phyloP scores from a whole-genome alignment of 1,139 yeast species.

The Taphrina betulina region DNA sequence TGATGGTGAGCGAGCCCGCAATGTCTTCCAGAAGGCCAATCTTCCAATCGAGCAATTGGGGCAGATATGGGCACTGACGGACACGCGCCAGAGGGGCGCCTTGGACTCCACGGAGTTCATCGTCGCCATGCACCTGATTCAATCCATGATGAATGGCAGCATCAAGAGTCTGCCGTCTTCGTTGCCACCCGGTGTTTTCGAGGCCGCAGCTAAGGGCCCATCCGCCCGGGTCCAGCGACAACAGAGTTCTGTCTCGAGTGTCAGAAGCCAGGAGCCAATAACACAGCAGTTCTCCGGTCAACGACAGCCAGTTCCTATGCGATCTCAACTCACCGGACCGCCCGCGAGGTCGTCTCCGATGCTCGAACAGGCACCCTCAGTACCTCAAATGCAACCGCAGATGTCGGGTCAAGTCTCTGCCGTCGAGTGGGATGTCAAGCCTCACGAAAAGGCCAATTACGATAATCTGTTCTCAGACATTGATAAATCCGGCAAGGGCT shows the following conservation, averaged over 20 bases:
- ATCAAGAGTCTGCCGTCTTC: constrained; percentile 66
- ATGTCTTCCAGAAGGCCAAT: constrained; percentile 75
- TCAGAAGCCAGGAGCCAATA: constrained; percentile 37
- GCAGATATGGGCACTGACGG: constrained; percentile 70
- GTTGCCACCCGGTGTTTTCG: constrained; percentile 60
- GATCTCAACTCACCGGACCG: constrained; percentile 36
- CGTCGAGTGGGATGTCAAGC: constrained; percentile 66
- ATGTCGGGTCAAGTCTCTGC: constrained; percentile 49
- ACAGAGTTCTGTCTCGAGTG: constrained; percentile 26
- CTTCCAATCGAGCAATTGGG: constrained; percentile 83
- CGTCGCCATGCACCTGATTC: constrained; percentile 93
- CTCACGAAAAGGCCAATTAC: constrained; percentile 71
- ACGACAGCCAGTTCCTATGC: constrained; percentile 31
- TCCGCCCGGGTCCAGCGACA: constrained; percentile 15
- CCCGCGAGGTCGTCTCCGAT: constrained; percentile 13
- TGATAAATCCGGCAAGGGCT: constrained; percentile 39
- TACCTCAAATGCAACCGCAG: constrained; percentile 36
- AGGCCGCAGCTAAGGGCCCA: constrained; percentile 53
- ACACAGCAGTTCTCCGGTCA: constrained; percentile 38
- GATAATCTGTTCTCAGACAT: constrained; percentile 74
- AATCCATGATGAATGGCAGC: constrained; percentile 68
- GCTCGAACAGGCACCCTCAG: not conserved
- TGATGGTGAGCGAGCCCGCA: constrained; percentile 52
- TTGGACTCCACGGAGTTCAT: constrained; percentile 73
- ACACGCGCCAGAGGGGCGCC: constrained; percentile 68